phyloP scores from a whole-genome alignment of 257 asterid genomes.

The Petrea volubilis region DNA sequence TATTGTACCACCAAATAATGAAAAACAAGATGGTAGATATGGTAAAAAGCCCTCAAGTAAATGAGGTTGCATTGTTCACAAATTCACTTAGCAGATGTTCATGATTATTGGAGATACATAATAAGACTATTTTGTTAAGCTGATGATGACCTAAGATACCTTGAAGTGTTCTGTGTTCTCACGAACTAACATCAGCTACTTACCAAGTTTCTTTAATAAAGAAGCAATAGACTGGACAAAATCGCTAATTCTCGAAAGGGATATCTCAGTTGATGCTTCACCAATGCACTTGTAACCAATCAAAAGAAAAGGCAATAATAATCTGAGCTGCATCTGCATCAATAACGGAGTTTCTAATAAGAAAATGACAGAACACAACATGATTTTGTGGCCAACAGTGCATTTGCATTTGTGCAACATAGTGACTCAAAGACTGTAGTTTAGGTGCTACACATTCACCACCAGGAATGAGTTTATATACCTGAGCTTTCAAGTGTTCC shows the following conservation, averaged over 20 bases:
- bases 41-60: not conserved
- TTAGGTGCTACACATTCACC: slow-evolving; percentile 12
- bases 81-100: not conserved
- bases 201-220: slow-evolving; percentile 54
- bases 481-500: slow-evolving; percentile 67
- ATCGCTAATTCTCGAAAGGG: slow-evolving; percentile 58
- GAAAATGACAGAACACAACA: slow-evolving; percentile 24
- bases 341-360: slow-evolving; percentile 12
- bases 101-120: not conserved
- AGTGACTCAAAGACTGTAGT: not conserved
- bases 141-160: not conserved
- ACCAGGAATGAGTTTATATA: slow-evolving; percentile 28
- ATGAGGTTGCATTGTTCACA: not conserved
- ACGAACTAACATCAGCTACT: slow-evolving; percentile 33
- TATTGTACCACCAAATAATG: not conserved
- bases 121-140: not conserved
- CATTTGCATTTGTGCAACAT: not conserved
- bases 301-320: slow-evolving; percentile 62
- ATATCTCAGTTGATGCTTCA: slow-evolving; percentile 65
- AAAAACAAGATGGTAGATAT: not conserved
- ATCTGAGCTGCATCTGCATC: slow-evolving; percentile 77
- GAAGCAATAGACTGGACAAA: slow-evolving; percentile 64
- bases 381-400: not conserved
- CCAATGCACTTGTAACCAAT: slow-evolving; percentile 85
- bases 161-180: slow-evolving; percentile 5